Evolutionary conservation across 148 eudicot species (phyloP), one percentile per base, ranked within the genome.

Genomic region (Diospyros lotus): DNA sequence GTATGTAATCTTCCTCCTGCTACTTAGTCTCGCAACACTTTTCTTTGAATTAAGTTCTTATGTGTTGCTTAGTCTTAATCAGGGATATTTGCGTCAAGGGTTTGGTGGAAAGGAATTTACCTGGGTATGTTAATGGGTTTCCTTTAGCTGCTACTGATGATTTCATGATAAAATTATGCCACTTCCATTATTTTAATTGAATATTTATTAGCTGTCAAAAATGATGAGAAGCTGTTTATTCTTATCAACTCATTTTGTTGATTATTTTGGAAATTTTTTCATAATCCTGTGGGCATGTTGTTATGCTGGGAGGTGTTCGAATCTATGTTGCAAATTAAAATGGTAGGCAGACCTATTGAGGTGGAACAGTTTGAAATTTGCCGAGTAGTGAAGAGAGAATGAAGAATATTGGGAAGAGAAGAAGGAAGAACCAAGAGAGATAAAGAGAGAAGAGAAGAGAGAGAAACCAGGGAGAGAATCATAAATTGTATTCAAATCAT

Each of bases 41-140:
- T 70, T 38, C 40, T 70, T 70, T 2, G 10, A 41, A 42, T 45
- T 17, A 58, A 2, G 12, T 82, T 68, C 52, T 28, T 1, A 14
- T 63, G 13, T 73, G 11, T 8, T 62, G 55, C 65, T 28, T 53
- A 40, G 62, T 45, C 60, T 44, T 54, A 62, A 61, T 55, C 89
- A 93, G 98, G 93, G 98, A 90, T 79, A 86, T 89, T 60, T 93
- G 98, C 79, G 90, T 89, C 80, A 89, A 79, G 78, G 98, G 93
- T 70, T 82, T 93, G 82, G 93, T 89, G 67, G 96, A 91, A 5
- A 87, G 93, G 62, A 81, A 91, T 80, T 82, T 93, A 53, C 93
- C 98, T 67, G 98, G 98, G 98, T 93, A 87, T 73, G 87, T 82
- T n/a, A 28, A 66, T 61, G 59, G 59, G 11, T 42, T 28, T 28